Conservation (phyloP, 2,329 filamentous ascomycete genomes). For the Colletotrichum theobromicola region DNA sequence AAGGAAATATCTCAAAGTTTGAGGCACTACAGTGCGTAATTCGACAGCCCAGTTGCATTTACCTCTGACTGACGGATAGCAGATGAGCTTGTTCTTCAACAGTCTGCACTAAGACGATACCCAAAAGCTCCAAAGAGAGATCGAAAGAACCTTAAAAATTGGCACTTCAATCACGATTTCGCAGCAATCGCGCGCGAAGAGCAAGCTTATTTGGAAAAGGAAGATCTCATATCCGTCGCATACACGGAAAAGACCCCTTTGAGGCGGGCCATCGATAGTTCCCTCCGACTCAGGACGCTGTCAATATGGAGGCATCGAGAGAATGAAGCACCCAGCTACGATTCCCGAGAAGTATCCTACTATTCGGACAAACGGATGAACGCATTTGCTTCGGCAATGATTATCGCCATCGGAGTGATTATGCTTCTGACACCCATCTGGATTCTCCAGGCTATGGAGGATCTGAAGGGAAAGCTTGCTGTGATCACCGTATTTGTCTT, state of each 20-base stretch:
- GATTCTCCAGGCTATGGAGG: background rate
- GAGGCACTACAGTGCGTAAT: background rate
- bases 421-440: background rate
- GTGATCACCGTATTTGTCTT: background rate
- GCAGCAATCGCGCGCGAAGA: background rate
- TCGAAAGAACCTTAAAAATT: background rate
- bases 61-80: fast-evolving
- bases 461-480: background rate
- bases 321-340: background rate
- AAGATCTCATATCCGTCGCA: background rate
- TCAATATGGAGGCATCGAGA: background rate
- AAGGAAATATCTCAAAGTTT: background rate
- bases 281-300: background rate
- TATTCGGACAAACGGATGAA: background rate
- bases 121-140: background rate
- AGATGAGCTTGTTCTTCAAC: background rate
- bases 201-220: background rate
- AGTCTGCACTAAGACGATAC: background rate
- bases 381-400: background rate
- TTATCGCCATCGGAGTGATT: background rate
- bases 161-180: background rate
- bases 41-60: background rate
- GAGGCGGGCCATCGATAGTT: background rate
- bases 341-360: background rate
- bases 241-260: background rate